phyloP scores from a whole-genome alignment of 2,329 filamentous ascomycete species.

The Colletotrichum kahawae region DNA sequence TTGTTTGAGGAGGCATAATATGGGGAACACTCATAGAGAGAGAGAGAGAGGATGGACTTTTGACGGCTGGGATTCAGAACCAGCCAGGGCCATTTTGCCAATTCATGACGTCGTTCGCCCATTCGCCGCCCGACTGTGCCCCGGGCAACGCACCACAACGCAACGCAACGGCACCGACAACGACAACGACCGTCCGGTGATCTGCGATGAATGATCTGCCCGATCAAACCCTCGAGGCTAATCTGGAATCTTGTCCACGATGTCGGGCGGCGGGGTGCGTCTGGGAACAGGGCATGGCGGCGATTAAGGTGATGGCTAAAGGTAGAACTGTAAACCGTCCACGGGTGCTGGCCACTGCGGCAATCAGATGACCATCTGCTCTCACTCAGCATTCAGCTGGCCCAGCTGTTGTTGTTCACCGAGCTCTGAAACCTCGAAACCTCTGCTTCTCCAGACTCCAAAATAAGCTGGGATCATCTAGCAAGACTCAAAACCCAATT shows the following conservation, averaged over 20 bases:
- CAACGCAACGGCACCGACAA: not conserved
- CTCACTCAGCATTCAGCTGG: not conserved
- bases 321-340: not conserved
- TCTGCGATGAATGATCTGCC: not conserved
- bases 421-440: not conserved
- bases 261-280: not conserved
- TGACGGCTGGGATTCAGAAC: not conserved
- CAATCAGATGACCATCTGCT: not conserved
- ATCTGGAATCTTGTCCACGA: not conserved
- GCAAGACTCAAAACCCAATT: not conserved
- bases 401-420: not conserved
- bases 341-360: not conserved
- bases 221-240: not conserved
- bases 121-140: not conserved
- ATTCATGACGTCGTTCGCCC: not conserved
- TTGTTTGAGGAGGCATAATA: not conserved
- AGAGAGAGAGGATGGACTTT: not conserved
- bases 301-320: not conserved
- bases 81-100: not conserved
- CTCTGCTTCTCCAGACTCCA: not conserved
- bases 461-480: not conserved
- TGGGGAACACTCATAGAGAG: not conserved
- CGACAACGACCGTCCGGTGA: not conserved
- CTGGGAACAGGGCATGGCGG: not conserved
- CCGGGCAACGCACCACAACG: not conserved